Evolutionary conservation across 2,329 filamentous ascomycete genomes (phyloP), one percentile per base, ranked within the genome.

Genomic region (Diaporthe humulicola): DNA sequence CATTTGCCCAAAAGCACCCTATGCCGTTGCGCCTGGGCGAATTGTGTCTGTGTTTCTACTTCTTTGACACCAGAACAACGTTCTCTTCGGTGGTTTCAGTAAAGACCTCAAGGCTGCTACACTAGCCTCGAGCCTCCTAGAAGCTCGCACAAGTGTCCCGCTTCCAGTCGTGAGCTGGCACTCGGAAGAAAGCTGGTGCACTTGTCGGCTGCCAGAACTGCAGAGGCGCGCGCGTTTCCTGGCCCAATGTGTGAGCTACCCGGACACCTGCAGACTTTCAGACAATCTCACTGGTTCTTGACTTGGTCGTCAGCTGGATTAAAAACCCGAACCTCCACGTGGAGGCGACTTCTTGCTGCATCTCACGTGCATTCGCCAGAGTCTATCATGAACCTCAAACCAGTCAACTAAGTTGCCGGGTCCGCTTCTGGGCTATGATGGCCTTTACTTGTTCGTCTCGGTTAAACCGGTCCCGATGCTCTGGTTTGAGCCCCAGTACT

Each of bases 391-490:
- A n/a, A 28, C 12, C 17, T 36, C 17, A 17, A 33, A 25, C 22
- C 61, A 50, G 4, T 67, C 42, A 36, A 17, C 57, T 17, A 19
- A 42, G 25, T 17, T 40, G 15, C 10, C 28, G 61, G 28, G 30
- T n/a, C 60, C 33, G 50, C 22, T 50, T 36, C 42, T 19, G 28
- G 25, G 36, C 3, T 33, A 15, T 50, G 42, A 38, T 50, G 42
- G 42, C 17, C 19, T 67, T n/a, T 38, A 25, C 28, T 52, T 30
- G 30, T 25, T 50, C 61, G 52, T 67, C 45, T 67, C 42, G 42
- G 61, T 67, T 67, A 22, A 36, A n/a, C 61, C 45, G 45, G 22
- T 67, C 45, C 61, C 45, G 30, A 50, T 67, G 42, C 42, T 67
- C 30, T 38, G 33, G 64, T 38, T 19, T 61, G 58, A 61, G 36